Conservation (phyloP, 768 basidiomycete genomes). For the Leccinum boreale region DNA sequence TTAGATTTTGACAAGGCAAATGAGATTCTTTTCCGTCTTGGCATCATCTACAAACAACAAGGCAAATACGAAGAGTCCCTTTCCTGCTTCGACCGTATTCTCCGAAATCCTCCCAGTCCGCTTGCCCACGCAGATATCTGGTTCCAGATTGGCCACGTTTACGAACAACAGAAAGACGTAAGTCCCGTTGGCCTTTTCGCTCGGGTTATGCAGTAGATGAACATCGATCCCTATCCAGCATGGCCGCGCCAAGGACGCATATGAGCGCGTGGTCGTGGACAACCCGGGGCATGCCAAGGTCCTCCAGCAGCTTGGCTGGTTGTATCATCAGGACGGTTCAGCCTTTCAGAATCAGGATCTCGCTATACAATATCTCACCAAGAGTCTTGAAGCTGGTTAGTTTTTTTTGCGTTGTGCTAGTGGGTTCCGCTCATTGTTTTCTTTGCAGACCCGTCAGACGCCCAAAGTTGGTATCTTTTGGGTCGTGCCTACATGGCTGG, state of each 20-base stretch:
- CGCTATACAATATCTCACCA: slow-evolving; percentile 91
- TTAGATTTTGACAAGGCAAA: slow-evolving; percentile 97
- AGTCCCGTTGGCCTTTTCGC: slow-evolving; percentile 24
- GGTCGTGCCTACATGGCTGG: slow-evolving; percentile 99
- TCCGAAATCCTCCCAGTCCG: slow-evolving; percentile 92
- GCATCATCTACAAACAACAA: slow-evolving; percentile 99
- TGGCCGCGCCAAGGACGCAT: slow-evolving; percentile 87
- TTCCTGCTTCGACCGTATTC: slow-evolving; percentile 93
- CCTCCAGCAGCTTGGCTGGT: slow-evolving; percentile 95
- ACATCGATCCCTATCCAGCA: slow-evolving; percentile 49
- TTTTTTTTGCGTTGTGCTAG: background rate
- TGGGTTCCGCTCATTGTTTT: background rate
- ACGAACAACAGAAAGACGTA: slow-evolving; percentile 96
- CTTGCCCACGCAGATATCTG: slow-evolving; percentile 97
- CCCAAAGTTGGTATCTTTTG: slow-evolving; percentile 98
- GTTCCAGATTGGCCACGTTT: slow-evolving; percentile 99
- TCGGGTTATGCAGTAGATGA: slow-evolving; percentile 4
- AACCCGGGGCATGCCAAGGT: slow-evolving; percentile 96
- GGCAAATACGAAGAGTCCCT: slow-evolving; percentile 88
- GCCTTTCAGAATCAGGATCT: slow-evolving; percentile 95
- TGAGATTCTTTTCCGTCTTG: slow-evolving; percentile 95
- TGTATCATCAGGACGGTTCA: slow-evolving; percentile 94
- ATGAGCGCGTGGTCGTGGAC: slow-evolving; percentile 90
- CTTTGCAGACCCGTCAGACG: slow-evolving; percentile 81
- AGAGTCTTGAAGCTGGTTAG: slow-evolving; percentile 91